These are phyloP conservation scores for Boletus reticuloceps DNA, from an alignment of 768 basidiomycete genomes.

Conservation along the genomic window DNA sequence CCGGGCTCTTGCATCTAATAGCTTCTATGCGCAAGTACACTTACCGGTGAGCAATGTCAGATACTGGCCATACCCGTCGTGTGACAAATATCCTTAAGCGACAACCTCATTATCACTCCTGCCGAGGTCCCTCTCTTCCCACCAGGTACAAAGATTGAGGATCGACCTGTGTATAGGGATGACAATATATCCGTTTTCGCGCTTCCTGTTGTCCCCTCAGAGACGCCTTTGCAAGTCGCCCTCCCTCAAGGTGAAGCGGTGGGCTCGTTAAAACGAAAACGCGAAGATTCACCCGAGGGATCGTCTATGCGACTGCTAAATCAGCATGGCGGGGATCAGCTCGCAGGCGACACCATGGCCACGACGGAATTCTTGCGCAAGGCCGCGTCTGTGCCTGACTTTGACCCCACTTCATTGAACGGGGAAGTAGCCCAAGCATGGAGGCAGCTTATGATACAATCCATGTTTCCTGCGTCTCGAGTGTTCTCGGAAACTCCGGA, in stretches of 20 bases:
- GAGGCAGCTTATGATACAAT: conserved; percentile 47
- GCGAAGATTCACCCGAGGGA: conserved; percentile 36
- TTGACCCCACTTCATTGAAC: conserved; percentile 33
- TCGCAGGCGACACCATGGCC: background rate
- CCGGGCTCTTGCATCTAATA: conserved; percentile 65
- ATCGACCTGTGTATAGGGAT: conserved; percentile 55
- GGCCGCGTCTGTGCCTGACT: conserved; percentile 23
- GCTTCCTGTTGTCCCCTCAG: conserved; percentile 44
- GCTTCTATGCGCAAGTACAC: conserved; percentile 69
- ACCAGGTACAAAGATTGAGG: conserved; percentile 19
- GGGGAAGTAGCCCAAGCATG: conserved; percentile 53
- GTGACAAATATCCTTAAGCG: conserved; percentile 33
- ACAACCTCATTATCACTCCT: conserved; percentile 47
- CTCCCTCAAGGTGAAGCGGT: background rate
- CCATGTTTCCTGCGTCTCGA: conserved; percentile 59
- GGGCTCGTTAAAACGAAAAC: conserved; percentile 40
- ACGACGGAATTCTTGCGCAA: conserved; percentile 15
- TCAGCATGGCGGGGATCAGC: background rate
- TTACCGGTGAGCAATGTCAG: conserved; percentile 46
- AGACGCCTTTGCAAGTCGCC: background rate
- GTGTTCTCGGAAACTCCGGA: conserved; percentile 6
- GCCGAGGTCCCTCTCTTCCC: conserved; percentile 39
- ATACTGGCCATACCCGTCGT: background rate
- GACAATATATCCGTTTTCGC: conserved; percentile 63
- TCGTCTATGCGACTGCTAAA: conserved; percentile 36